Evolutionary conservation across 805 yeast genomes (phyloP).

Genomic region (Starmerella geochares): DNA sequence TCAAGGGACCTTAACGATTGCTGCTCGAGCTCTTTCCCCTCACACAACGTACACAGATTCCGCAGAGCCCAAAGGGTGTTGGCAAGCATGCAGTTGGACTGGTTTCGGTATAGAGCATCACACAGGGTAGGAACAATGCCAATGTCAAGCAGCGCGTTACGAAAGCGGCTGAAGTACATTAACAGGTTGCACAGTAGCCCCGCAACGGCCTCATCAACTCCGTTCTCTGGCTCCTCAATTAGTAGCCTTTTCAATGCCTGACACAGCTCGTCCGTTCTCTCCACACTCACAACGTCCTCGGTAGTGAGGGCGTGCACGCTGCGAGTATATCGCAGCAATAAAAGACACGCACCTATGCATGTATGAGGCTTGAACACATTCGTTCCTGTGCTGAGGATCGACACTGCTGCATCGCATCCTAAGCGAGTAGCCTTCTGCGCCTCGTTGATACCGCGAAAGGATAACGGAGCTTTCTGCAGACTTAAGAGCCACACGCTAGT

Average conservation of each 20-base stretch:
- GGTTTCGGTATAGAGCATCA: not conserved
- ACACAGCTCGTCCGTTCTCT: not conserved
- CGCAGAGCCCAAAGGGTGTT: constrained; percentile 6
- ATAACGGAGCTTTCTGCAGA: not conserved
- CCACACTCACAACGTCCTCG: not conserved
- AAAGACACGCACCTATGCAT: constrained; percentile 1
- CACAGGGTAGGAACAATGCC: constrained; percentile 1
- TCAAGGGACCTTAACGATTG: not conserved
- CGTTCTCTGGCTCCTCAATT: not conserved
- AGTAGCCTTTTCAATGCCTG: not conserved
- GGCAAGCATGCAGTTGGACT: not conserved
- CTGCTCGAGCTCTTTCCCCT: not conserved
- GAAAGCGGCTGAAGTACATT: constrained; percentile 3
- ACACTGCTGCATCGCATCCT: not conserved
- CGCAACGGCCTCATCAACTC: constrained; percentile 4
- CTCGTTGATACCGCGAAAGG: not conserved
- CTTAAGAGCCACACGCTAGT: constrained; percentile 1
- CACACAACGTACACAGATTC: not conserved
- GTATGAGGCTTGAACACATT: not conserved
- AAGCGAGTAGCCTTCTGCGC: not conserved
- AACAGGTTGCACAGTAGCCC: constrained; percentile 8
- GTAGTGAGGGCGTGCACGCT: constrained; percentile 1
- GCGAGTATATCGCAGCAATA: constrained; percentile 3
- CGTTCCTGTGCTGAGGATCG: constrained; percentile 1
- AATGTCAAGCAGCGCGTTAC: not conserved